These are phyloP conservation scores for Dothideomycetes sp. DNA, from an alignment of 2,329 filamentous ascomycete genomes.

Conservation along the genomic window DNA sequence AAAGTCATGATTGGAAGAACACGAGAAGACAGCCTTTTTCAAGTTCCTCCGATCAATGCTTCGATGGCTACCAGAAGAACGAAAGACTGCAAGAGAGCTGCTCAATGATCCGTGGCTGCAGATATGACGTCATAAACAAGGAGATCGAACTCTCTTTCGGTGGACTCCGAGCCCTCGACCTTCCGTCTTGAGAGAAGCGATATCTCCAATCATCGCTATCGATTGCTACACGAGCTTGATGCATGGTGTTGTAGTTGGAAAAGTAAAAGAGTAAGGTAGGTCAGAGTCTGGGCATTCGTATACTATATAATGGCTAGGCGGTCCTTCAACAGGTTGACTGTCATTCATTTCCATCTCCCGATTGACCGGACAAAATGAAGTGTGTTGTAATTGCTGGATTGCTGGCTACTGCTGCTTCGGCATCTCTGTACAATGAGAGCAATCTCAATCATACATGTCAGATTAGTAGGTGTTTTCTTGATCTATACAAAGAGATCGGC, in stretches of 20 bases:
- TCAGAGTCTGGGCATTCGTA: background rate
- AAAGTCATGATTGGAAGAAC: conserved; percentile 8
- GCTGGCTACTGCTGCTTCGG: conserved; percentile 14
- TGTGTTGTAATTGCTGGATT: conserved; percentile 1
- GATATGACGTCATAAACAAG: background rate
- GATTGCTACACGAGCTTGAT: background rate
- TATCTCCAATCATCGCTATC: background rate
- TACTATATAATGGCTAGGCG: background rate
- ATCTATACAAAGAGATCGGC: conserved; percentile 9
- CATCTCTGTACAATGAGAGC: conserved; percentile 37
- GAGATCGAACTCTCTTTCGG: no score
- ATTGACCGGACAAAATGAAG: background rate
- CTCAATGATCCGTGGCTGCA: conserved; percentile 21
- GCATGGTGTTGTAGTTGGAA: no score
- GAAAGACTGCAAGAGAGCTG: conserved; percentile 26
- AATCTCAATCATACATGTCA: conserved; percentile 47
- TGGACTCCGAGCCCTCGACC: no score
- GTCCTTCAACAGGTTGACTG: background rate
- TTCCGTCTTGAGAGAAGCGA: background rate
- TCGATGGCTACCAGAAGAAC: conserved; percentile 27
- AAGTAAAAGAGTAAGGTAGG: no score
- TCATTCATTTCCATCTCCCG: background rate
- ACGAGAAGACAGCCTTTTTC: conserved; percentile 24
- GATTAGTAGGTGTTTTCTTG: conserved; percentile 30
- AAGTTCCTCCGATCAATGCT: conserved; percentile 26